phyloP scores from a whole-genome alignment of 345 rosid species.

The Toxicodendron radicans region DNA sequence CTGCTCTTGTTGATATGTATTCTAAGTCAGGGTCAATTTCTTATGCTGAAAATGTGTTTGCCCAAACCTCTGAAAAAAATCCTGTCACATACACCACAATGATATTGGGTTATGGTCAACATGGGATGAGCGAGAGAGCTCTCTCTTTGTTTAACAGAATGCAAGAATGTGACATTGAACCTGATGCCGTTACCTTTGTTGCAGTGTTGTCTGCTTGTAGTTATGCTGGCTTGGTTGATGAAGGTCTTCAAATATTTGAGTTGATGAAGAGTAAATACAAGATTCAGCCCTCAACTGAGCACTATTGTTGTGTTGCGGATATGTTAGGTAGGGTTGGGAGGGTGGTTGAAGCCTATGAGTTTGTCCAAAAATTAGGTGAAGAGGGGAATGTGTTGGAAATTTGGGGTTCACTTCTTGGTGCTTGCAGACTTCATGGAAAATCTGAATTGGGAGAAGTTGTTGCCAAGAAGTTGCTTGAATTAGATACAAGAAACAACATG shows the following conservation, averaged over 20 bases:
- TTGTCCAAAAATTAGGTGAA: slow-evolving; percentile 66
- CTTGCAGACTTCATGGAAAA: slow-evolving; percentile 71
- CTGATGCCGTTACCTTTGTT: slow-evolving; percentile 73
- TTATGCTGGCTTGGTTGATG: slow-evolving; percentile 71
- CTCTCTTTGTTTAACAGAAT: slow-evolving; percentile 72
- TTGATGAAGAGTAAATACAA: slow-evolving; percentile 60
- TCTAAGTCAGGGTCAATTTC: slow-evolving; percentile 72
- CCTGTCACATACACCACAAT: slow-evolving; percentile 80
- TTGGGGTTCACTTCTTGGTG: slow-evolving; percentile 85
- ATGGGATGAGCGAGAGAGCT: slow-evolving; percentile 80
- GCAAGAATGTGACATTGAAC: slow-evolving; percentile 46
- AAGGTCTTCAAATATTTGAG: slow-evolving; percentile 69
- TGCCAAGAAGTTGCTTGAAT: slow-evolving; percentile 49
- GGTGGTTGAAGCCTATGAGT: slow-evolving; percentile 77
- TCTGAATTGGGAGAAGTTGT: slow-evolving; percentile 64
- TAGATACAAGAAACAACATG: slow-evolving; percentile 38
- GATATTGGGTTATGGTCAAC: slow-evolving; percentile 84
- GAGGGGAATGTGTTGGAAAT: slow-evolving; percentile 63
- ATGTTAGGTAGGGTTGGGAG: slow-evolving; percentile 89
- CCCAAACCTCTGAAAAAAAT: slow-evolving; percentile 48
- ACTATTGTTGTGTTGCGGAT: slow-evolving; percentile 78
- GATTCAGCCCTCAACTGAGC: slow-evolving; percentile 63
- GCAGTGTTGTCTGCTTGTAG: slow-evolving; percentile 86
- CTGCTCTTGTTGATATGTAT: slow-evolving; percentile 84
- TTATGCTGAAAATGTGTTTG: slow-evolving; percentile 63